A percentile compares a stretch with the other conserved stretches of the same genome.
Conservation (phyloP, 2,329 filamentous ascomycete genomes). For the Raffaelea ambrosiae region DNA sequence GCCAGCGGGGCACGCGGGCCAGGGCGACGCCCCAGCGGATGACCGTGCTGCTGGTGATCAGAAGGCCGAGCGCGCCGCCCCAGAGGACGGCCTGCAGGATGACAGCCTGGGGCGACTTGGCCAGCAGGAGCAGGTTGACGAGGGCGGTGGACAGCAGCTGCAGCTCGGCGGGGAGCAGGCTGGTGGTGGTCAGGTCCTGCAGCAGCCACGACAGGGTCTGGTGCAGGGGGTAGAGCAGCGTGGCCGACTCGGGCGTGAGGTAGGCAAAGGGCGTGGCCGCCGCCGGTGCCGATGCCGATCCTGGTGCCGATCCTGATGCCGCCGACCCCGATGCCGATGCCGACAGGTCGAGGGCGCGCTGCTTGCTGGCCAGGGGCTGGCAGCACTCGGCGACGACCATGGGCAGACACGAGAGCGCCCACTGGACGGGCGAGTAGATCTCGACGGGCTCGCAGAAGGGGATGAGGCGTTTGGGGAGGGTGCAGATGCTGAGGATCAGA, state of each 20-base stretch:
- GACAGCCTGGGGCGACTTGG: constrained; percentile 70
- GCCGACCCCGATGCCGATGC: no score
- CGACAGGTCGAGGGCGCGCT: background rate
- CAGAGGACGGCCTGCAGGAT: constrained; percentile 82
- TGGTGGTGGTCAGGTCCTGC: constrained; percentile 78
- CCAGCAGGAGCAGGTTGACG: constrained; percentile 71
- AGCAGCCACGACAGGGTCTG: constrained; percentile 66
- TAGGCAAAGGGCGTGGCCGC: background rate
- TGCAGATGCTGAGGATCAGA: constrained; percentile 69
- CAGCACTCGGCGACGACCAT: constrained; percentile 33
- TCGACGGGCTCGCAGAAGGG: constrained; percentile 51
- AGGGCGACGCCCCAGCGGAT: constrained; percentile 78
- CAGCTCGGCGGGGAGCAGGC: constrained; percentile 76
- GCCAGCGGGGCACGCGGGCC: constrained; percentile 85
- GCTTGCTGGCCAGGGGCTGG: background rate
- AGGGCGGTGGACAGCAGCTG: constrained; percentile 77
- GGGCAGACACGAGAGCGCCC: constrained; percentile 67
- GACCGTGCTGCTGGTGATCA: constrained; percentile 64
- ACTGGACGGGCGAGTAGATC: constrained; percentile 63
- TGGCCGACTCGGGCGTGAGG: constrained; percentile 20
- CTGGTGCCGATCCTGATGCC: no score
- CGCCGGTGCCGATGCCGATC: no score
- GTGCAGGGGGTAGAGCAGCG: constrained; percentile 68
- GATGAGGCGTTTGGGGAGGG: constrained; percentile 65
- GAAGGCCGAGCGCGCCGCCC: constrained; percentile 69